Evolutionary conservation across 2,329 filamentous ascomycete species (phyloP).

Genomic region (Xylariaceae sp.): DNA sequence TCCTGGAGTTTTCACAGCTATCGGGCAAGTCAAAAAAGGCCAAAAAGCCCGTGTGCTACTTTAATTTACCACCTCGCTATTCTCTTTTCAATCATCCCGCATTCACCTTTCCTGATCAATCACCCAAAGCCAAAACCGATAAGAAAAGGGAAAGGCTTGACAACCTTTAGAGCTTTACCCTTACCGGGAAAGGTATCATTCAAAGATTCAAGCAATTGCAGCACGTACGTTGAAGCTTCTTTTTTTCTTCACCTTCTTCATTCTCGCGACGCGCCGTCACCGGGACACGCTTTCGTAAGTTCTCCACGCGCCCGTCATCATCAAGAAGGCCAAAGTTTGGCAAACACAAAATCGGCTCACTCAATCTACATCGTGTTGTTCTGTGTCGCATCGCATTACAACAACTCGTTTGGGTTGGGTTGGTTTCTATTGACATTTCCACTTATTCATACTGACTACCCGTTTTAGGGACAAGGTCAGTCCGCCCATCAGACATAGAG

Average conservation of each 20-base stretch:
- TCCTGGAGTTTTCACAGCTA: conserved; percentile 33
- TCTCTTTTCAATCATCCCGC: conserved; percentile 46
- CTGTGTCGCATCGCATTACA: conserved; percentile 11
- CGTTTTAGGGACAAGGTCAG: conserved; percentile 19
- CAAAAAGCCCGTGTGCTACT: conserved; percentile 40
- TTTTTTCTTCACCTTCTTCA: not conserved
- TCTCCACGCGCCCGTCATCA: not conserved
- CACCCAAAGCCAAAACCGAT: conserved; percentile 35
- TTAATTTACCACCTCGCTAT: conserved; percentile 40
- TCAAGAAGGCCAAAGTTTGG: conserved; percentile 3
- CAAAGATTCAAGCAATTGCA: conserved; percentile 8
- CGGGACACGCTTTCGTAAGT: not conserved
- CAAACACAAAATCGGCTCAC: conserved; percentile 7
- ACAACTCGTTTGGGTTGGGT: not conserved
- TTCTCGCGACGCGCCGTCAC: conserved; percentile 1
- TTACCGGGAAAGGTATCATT: conserved; percentile 34
- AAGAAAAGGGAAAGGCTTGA: conserved; percentile 24
- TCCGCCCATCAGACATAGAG: conserved; percentile 3
- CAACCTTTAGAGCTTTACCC: conserved; percentile 35
- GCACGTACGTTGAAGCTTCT: conserved; percentile 2
- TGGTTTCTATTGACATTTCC: conserved; percentile 5
- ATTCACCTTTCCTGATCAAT: conserved; percentile 45
- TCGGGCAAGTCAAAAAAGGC: conserved; percentile 24
- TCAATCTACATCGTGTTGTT: conserved; percentile 13
- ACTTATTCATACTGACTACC: conserved; percentile 10